phyloP scores from a whole-genome alignment of 1,139 yeast genomes.

The Blastobotrys serpentis region DNA sequence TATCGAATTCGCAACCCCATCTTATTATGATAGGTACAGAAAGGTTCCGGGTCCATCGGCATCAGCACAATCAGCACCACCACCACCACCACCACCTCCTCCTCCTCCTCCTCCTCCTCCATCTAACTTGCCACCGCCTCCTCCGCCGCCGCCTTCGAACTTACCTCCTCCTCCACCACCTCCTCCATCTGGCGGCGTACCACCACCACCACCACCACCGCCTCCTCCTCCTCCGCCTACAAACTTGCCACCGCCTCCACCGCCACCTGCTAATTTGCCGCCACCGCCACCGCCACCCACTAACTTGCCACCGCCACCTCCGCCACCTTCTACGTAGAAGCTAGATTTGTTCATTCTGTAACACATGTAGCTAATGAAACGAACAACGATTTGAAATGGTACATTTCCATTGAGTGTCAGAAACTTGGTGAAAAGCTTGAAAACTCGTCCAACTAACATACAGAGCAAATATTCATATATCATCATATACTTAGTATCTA shows the following conservation, averaged over 20 bases:
- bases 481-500: no score
- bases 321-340: constrained; percentile 18
- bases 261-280: constrained; percentile 20
- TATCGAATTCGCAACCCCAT: constrained; percentile 1
- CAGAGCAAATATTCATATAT: no score
- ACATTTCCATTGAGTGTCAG: no score
- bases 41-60: no score
- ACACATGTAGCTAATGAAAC: constrained; percentile 4
- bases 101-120: constrained; percentile 14
- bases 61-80: constrained; percentile 11
- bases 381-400: no score
- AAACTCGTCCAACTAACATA: no score
- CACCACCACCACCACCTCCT: constrained; percentile 15
- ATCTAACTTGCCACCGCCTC: constrained; percentile 19
- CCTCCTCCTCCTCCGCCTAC: constrained; percentile 17
- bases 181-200: constrained; percentile 16
- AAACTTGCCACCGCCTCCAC: constrained; percentile 24
- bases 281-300: constrained; percentile 23
- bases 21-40: constrained; percentile 8
- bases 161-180: constrained; percentile 26
- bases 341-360: constrained; percentile 16
- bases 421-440: no score
- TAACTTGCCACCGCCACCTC: constrained; percentile 21
- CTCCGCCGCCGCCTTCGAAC: constrained; percentile 16
- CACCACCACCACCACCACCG: constrained; percentile 22